These are phyloP conservation scores for Bothriochloa decipiens DNA, from an alignment of 176 grass and related monocot species.

Conservation along the genomic window DNA sequence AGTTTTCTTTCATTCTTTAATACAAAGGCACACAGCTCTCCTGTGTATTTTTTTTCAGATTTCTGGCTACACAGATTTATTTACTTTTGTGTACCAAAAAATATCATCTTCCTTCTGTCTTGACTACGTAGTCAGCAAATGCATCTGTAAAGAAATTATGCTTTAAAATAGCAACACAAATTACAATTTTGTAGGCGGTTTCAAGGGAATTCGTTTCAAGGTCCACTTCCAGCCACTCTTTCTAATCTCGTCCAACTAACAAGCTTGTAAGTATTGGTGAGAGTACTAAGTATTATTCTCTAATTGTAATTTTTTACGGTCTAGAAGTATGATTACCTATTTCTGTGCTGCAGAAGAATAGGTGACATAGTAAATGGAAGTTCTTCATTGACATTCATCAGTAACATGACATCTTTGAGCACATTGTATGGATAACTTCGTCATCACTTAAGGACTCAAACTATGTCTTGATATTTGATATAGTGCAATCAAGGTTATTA, in stretches of 20 bases:
- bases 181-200: conserved; percentile 59
- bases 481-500: neutral
- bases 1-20: neutral
- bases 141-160: conserved; percentile 13
- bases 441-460: conserved; percentile 4
- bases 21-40: neutral
- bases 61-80: neutral
- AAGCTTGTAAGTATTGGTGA: conserved; percentile 53
- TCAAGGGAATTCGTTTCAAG: conserved; percentile 89
- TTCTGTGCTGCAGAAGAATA: conserved; percentile 62
- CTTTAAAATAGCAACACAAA: neutral
- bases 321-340: conserved; percentile 1
- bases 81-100: neutral
- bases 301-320: neutral
- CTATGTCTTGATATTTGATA: neutral
- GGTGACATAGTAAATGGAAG: conserved; percentile 80
- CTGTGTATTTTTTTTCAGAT: neutral
- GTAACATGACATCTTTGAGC: conserved; percentile 66
- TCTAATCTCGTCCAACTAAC: conserved; percentile 59
- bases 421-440: conserved; percentile 51
- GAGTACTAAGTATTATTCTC: neutral
- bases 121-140: neutral
- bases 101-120: neutral
- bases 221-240: conserved; percentile 69
- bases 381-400: conserved; percentile 68